phyloP scores from a whole-genome alignment of 2,329 filamentous ascomycete genomes.

The Trichoderma arundinaceum region DNA sequence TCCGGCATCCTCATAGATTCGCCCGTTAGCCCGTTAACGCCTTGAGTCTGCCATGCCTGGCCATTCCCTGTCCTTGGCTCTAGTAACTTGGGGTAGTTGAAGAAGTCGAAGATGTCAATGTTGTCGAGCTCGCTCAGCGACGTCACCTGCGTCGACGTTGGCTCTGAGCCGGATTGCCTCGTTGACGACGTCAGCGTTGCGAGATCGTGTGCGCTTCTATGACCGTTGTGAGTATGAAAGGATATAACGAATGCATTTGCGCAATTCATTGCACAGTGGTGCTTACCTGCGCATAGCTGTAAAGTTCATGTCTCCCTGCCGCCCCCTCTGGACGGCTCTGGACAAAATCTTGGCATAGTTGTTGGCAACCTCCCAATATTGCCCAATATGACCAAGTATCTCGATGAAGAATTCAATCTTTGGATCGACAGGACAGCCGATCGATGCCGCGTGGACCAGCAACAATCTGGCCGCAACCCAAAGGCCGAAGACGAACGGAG shows the following conservation, averaged over 20 bases:
- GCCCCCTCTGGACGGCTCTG: conserved; percentile 46
- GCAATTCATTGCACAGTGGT: neutral
- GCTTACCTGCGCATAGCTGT: conserved; percentile 49
- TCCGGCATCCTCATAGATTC: conserved; percentile 40
- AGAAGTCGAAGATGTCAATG: conserved; percentile 54
- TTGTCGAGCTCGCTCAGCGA: conserved; percentile 51
- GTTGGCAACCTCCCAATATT: conserved; percentile 52
- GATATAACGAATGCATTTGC: rapidly evolving
- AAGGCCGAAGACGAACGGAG: conserved; percentile 52
- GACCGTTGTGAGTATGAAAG: neutral
- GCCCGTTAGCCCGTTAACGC: conserved; percentile 35
- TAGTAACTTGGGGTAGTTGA: conserved; percentile 49
- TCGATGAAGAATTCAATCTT: conserved; percentile 53
- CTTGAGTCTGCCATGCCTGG: conserved; percentile 39
- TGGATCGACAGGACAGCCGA: conserved; percentile 46
- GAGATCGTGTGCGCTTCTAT: conserved; percentile 49
- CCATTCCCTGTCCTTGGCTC: conserved; percentile 35
- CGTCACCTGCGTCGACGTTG: conserved; percentile 47
- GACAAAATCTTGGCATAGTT: conserved; percentile 51
- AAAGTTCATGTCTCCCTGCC: conserved; percentile 47
- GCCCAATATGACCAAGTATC: conserved; percentile 49
- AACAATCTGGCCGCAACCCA: conserved; percentile 52
- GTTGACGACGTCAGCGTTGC: conserved; percentile 46
- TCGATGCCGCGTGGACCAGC: conserved; percentile 50
- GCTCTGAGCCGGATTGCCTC: conserved; percentile 47